phyloP scores from a whole-genome alignment of 495 filamentous ascomycete genomes.

The Aspergillus egyptiacus region DNA sequence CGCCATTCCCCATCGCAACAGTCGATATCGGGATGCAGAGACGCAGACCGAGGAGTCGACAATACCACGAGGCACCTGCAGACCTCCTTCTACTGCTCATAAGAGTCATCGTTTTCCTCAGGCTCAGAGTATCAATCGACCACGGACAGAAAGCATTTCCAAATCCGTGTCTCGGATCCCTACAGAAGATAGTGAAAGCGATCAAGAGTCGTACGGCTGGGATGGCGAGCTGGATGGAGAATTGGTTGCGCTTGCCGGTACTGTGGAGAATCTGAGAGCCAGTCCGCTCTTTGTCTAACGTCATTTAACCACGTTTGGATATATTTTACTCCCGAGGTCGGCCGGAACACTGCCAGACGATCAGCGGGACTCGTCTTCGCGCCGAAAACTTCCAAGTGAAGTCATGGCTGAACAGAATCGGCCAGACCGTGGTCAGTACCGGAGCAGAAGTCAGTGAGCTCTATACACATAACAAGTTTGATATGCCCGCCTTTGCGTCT shows the following conservation, averaged over 20 bases:
- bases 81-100: background rate
- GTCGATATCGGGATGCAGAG: background rate
- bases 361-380: too few relatives aligned
- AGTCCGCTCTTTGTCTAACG: background rate
- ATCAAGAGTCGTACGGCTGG: slow-evolving; percentile 9
- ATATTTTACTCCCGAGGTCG: too few relatives aligned
- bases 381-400: too few relatives aligned
- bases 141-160: background rate
- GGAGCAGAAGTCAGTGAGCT: too few relatives aligned
- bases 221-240: background rate
- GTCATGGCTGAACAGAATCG: too few relatives aligned
- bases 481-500: too few relatives aligned
- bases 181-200: background rate
- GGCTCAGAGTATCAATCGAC: background rate
- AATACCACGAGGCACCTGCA: background rate
- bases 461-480: too few relatives aligned
- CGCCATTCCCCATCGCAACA: background rate
- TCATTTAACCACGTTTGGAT: too few relatives aligned
- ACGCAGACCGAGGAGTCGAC: background rate
- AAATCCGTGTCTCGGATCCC: background rate
- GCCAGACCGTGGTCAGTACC: too few relatives aligned
- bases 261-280: background rate
- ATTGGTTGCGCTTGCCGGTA: background rate
- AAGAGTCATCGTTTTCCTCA: background rate
- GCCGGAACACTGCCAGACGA: too few relatives aligned